These are phyloP conservation scores for Ophiognomonia clavigignenti-juglandacearum DNA, from an alignment of 2,329 filamentous ascomycete species.

Conservation along the genomic window DNA sequence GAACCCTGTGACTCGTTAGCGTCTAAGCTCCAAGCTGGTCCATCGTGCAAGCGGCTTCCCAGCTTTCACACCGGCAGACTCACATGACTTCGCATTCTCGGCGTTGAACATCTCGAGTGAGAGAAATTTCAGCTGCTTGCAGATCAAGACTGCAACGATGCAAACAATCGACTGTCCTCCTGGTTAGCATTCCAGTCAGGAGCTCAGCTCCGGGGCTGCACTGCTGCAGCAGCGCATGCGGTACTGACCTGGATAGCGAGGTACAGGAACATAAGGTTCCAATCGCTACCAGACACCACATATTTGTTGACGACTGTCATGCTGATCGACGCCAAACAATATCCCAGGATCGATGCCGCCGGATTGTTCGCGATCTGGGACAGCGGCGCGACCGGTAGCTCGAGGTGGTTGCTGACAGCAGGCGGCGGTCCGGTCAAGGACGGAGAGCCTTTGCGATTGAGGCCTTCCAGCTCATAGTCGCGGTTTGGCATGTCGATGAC, in stretches of 20 bases:
- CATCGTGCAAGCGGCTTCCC: not conserved
- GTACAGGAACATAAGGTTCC: conserved; percentile 96
- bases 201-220: conserved; percentile 8
- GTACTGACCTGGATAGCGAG: conserved; percentile 81
- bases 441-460: conserved; percentile 49
- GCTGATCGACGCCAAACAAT: conserved; percentile 90
- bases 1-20: conserved; percentile 61
- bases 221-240: not conserved
- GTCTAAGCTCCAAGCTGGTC: too few species aligned
- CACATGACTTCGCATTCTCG: conserved; percentile 91
- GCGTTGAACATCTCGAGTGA: conserved; percentile 77
- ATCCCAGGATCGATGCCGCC: conserved; percentile 74
- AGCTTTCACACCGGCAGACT: conserved; percentile 30
- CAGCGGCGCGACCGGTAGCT: conserved; percentile 35
- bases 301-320: conserved; percentile 99
- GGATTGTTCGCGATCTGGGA: conserved; percentile 73
- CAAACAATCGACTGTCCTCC: conserved; percentile 92
- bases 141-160: conserved; percentile 74
- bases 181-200: conserved; percentile 33
- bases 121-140: conserved; percentile 73
- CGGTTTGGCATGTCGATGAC: conserved; percentile 65
- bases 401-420: conserved; percentile 29
- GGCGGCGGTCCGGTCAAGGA: conserved; percentile 40
- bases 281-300: conserved; percentile 82
- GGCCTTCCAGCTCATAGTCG: conserved; percentile 43